A percentile compares a stretch with the other conserved stretches of the same genome.
Evolutionary conservation across 2,329 filamentous ascomycete genomes (phyloP).

Genomic region (Colletotrichum endophyticum): DNA sequence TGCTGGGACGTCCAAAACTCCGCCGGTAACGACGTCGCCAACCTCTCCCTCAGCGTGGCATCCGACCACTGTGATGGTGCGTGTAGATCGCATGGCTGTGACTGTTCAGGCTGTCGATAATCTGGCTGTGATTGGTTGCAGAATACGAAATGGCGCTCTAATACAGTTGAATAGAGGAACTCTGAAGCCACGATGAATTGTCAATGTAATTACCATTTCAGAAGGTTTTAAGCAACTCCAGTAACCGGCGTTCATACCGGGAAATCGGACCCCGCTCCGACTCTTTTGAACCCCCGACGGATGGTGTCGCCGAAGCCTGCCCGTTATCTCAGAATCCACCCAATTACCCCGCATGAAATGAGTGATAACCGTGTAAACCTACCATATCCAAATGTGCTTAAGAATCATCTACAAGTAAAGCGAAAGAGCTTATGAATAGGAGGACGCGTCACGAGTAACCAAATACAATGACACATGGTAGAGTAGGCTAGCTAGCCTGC

Average conservation of each 20-base stretch:
- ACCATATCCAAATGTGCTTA: not conserved
- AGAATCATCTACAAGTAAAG: not conserved
- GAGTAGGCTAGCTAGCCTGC: not conserved
- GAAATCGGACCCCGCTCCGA: not conserved
- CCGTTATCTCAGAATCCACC: not conserved
- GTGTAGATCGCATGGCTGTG: conserved; percentile 10
- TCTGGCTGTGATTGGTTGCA: not conserved
- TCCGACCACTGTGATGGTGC: conserved; percentile 34
- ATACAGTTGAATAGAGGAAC: not conserved
- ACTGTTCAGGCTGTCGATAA: not conserved
- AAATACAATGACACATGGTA: not conserved
- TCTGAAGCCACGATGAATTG: not conserved
- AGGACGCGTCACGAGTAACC: not conserved
- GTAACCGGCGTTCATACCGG: not conserved
- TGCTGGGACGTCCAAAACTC: conserved; percentile 46
- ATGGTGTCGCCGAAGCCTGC: not conserved
- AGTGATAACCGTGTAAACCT: not conserved
- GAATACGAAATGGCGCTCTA: not conserved
- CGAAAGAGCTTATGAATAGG: not conserved
- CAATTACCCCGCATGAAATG: not conserved
- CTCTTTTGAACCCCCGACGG: not conserved
- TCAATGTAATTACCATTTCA: not conserved
- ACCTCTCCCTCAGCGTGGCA: conserved; percentile 47
- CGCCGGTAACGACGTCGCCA: conserved; percentile 53
- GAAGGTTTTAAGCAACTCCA: not conserved